Conservation (phyloP, 1,284 basidiomycete genomes). For the Ceratobasidium sp. region DNA sequence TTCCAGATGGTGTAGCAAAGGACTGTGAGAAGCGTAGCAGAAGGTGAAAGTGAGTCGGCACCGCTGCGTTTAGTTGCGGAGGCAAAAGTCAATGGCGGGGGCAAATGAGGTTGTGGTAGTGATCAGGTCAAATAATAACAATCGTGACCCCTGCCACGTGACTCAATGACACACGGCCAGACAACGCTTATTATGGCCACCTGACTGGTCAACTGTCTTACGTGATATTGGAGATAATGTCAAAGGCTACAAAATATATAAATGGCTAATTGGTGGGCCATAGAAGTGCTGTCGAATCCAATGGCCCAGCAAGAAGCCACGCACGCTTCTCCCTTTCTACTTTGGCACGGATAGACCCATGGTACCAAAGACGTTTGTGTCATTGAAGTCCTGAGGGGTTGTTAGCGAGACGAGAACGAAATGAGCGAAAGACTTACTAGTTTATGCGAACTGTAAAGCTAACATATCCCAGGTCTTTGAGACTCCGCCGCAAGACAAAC, state of each 20-base stretch:
- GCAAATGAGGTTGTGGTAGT: slow-evolving; percentile 1
- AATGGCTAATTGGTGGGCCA: background rate
- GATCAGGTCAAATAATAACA: slow-evolving; percentile 4
- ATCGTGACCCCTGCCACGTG: background rate
- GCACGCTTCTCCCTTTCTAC: background rate
- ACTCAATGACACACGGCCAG: background rate
- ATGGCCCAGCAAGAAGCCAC: background rate
- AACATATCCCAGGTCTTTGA: background rate
- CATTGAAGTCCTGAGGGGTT: background rate
- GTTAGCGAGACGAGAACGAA: background rate
- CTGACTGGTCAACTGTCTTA: background rate
- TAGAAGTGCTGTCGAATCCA: background rate
- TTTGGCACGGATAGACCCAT: background rate
- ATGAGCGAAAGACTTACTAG: background rate
- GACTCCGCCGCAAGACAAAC: background rate
- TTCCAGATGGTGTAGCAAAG: slow-evolving; percentile 9
- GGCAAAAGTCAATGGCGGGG: slow-evolving; percentile 12
- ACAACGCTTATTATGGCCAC: background rate
- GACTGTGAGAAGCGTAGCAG: background rate
- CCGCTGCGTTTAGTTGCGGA: background rate
- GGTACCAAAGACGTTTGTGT: background rate
- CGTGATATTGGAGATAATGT: background rate
- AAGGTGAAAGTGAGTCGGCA: slow-evolving; percentile 13
- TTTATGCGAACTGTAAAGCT: slow-evolving; percentile 1
- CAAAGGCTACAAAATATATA: background rate